Percentiles rank a stretch among this genome's conserved stretches.
Conservation (phyloP, 2,329 filamentous ascomycete genomes). For the Beauveria caledonica region DNA sequence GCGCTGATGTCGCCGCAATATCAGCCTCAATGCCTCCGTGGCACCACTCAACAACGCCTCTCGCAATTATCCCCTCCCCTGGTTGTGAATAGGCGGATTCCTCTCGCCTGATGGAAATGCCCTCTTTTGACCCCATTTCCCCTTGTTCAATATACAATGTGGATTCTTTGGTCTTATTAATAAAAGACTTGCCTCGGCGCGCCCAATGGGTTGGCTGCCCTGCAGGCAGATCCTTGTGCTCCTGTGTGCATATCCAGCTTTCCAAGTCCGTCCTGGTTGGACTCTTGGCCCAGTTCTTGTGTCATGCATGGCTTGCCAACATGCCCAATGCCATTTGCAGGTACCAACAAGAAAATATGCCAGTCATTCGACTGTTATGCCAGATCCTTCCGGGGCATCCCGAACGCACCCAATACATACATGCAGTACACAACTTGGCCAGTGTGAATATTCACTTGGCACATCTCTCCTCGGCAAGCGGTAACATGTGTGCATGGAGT, state of each 20-base stretch:
- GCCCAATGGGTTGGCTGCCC: not conserved
- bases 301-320: not conserved
- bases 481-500: not conserved
- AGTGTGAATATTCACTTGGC: too few relatives aligned
- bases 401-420: not conserved
- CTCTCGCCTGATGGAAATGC: too few relatives aligned
- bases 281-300: not conserved
- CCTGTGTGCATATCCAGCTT: not conserved
- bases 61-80: not conserved
- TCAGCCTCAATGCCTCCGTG: not conserved
- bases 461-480: too few relatives aligned
- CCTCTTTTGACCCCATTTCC: not conserved
- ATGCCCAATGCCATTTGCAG: not conserved
- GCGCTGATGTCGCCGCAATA: not conserved
- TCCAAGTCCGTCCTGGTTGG: not conserved
- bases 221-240: not conserved
- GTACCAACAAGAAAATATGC: not conserved
- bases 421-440: not conserved
- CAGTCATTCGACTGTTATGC: not conserved
- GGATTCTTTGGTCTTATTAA: too few relatives aligned
- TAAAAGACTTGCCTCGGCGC: too few relatives aligned
- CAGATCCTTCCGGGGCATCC: not conserved
- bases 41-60: conserved; percentile 4
- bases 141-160: not conserved
- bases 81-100: too few relatives aligned